Conservation (phyloP, 2,329 filamentous ascomycete genomes). For the Phyllosticta capitalensis region DNA sequence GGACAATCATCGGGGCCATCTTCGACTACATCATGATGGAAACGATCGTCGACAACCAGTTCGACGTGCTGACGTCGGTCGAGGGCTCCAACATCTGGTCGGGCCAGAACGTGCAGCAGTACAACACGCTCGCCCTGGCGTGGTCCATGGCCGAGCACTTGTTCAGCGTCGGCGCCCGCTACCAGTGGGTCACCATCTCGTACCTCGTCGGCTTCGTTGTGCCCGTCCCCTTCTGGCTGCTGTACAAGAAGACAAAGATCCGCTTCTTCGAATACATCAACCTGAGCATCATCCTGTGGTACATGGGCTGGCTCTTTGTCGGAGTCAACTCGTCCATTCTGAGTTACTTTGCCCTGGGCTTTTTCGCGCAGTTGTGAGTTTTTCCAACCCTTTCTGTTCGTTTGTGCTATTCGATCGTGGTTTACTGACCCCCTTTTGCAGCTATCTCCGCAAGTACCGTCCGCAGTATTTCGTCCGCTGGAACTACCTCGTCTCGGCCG, state of each 20-base stretch:
- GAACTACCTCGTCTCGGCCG: slow-evolving; percentile 66
- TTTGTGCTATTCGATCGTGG: no score
- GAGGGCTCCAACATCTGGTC: slow-evolving; percentile 36
- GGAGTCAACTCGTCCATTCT: slow-evolving; percentile 33
- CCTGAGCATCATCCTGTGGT: slow-evolving; percentile 35
- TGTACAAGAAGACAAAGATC: neutral
- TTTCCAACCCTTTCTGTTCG: neutral
- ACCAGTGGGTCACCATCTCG: slow-evolving; percentile 21
- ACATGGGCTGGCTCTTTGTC: slow-evolving; percentile 34
- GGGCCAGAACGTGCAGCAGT: slow-evolving; percentile 35
- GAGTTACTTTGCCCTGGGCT: slow-evolving; percentile 25
- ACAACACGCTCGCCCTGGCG: slow-evolving; percentile 25
- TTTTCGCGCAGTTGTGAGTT: slow-evolving; percentile 22
- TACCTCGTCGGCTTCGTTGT: slow-evolving; percentile 30
- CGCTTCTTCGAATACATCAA: slow-evolving; percentile 30
- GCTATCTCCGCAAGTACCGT: slow-evolving; percentile 19
- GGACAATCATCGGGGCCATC: slow-evolving; percentile 11
- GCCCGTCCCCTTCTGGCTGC: slow-evolving; percentile 24
- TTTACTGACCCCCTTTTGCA: neutral
- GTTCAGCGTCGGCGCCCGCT: slow-evolving; percentile 39
- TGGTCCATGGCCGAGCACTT: slow-evolving; percentile 18
- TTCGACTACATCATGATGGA: slow-evolving; percentile 33
- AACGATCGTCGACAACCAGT: slow-evolving; percentile 33
- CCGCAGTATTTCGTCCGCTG: slow-evolving; percentile 40
- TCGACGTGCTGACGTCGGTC: slow-evolving; percentile 28